Evolutionary conservation across 257 asterid species (phyloP).

Genomic region (Paulownia fortunei): DNA sequence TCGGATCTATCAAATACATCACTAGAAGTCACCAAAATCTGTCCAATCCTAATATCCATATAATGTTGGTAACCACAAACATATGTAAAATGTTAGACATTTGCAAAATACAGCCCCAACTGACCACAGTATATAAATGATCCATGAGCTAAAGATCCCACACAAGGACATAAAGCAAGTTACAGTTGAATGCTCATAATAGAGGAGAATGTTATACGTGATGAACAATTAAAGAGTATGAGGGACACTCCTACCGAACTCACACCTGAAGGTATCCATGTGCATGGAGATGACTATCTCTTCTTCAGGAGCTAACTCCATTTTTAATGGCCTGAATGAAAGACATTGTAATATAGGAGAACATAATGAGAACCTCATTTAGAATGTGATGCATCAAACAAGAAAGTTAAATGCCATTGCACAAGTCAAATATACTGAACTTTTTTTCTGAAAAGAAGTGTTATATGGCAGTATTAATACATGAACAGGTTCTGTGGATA

Average conservation of each 20-base stretch:
- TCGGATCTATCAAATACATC: not conserved
- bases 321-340: constrained; percentile 69
- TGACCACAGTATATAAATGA: constrained; percentile 15
- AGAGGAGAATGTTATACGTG: not conserved
- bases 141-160: constrained; percentile 26
- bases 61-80: not conserved
- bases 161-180: constrained; percentile 12
- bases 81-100: not conserved
- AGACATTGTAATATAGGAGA: constrained; percentile 27
- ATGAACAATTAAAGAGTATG: constrained; percentile 20
- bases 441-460: not conserved
- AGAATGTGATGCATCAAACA: constrained; percentile 26
- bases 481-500: not conserved
- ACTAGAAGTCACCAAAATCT: not conserved
- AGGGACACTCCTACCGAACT: constrained; percentile 23
- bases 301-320: constrained; percentile 96
- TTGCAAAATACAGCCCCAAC: not conserved
- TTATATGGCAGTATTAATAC: constrained; percentile 10
- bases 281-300: constrained; percentile 92
- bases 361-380: constrained; percentile 19
- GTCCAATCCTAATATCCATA: not conserved
- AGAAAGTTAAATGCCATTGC: constrained; percentile 3
- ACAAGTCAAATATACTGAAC: constrained; percentile 23
- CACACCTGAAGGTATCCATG: constrained; percentile 82
- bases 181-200: not conserved